phyloP scores from a whole-genome alignment of 208 protist genomes.

The Leishmania major region DNA sequence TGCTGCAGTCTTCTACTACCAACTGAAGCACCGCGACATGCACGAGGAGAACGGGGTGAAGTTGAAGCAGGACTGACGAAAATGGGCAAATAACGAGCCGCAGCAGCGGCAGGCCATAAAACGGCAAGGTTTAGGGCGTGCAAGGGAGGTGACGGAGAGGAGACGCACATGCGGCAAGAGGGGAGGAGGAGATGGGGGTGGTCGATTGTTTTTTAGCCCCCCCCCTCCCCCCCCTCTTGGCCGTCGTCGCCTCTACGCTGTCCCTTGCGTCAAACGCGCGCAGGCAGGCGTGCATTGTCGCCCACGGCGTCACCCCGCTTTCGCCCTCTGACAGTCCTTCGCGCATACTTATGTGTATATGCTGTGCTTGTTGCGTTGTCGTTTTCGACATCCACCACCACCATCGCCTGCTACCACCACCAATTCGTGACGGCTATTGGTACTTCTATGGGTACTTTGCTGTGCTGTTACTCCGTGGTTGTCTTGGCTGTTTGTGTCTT shows the following conservation, averaged over 20 bases:
- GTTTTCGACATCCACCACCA: background rate
- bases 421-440: background rate
- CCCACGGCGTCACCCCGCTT: background rate
- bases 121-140: background rate
- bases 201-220: background rate
- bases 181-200: background rate
- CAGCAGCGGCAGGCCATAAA: background rate
- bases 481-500: background rate
- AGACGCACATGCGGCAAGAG: background rate
- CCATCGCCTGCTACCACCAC: background rate
- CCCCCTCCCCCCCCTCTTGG: background rate
- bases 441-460: too few relatives aligned
- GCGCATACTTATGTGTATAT: background rate
- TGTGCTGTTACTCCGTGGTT: background rate
- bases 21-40: constrained; percentile 12
- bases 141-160: background rate
- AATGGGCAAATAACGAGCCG: background rate
- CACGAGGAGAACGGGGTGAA: constrained; percentile 20
- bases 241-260: background rate
- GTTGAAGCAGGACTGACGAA: constrained; percentile 32
- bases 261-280: background rate
- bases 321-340: background rate
- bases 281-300: background rate
- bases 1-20: constrained; percentile 11
- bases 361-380: background rate